These are phyloP conservation scores for Globisporangium sylvaticum DNA, from an alignment of 352 stramenopile genomes.

Conservation along the genomic window DNA sequence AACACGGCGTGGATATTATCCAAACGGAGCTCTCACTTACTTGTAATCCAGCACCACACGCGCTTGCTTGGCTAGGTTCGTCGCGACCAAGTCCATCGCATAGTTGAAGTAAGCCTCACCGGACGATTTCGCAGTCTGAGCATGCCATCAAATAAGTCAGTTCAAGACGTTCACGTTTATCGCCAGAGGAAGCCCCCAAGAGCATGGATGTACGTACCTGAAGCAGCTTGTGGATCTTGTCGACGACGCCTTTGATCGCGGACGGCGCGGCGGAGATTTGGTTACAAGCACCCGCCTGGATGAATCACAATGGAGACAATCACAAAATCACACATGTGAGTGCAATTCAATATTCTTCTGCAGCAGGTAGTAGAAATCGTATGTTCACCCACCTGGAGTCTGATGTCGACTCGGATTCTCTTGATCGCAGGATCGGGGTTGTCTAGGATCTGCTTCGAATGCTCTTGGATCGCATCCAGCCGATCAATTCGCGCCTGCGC, in stretches of 20 bases:
- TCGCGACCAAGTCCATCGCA: conserved; percentile 64
- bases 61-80: conserved; percentile 67
- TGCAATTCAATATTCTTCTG: not conserved
- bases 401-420: conserved; percentile 65
- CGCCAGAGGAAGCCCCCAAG: not conserved
- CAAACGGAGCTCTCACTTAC: conserved; percentile 21
- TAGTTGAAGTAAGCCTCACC: conserved; percentile 69
- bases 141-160: not conserved
- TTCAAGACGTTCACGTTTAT: too few species aligned
- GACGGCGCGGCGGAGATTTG: conserved; percentile 73
- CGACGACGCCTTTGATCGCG: conserved; percentile 55
- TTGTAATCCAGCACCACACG: conserved; percentile 72
- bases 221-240: conserved; percentile 64
- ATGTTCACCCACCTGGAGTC: conserved; percentile 41
- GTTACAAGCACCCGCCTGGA: conserved; percentile 70
- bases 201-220: conserved; percentile 35
- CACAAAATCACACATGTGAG: not conserved
- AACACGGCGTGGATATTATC: too few species aligned
- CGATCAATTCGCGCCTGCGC: conserved; percentile 40
- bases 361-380: too few species aligned
- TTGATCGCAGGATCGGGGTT: conserved; percentile 51
- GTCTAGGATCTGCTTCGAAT: conserved; percentile 44
- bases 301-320: not conserved
- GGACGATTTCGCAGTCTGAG: conserved; percentile 45
- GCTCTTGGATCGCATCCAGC: conserved; percentile 45